Conservation (phyloP, 441 rosid genomes). For the Theobroma grandiflorum region DNA sequence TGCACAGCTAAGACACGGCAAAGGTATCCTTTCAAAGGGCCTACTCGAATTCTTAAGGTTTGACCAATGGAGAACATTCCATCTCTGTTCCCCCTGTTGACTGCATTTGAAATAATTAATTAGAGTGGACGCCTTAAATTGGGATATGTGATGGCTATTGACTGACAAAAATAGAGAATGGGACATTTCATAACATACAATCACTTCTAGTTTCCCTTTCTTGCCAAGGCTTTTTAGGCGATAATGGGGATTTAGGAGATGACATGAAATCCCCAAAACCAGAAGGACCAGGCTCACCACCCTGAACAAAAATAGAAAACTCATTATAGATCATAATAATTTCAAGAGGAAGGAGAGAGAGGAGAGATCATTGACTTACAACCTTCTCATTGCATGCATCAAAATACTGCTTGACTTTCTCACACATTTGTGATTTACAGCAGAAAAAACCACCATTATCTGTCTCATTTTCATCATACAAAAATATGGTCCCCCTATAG, state of each 20-base stretch:
- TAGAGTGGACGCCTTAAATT: slow-evolving; percentile 26
- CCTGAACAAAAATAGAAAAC: slow-evolving; percentile 47
- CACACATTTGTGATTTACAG: slow-evolving; percentile 75
- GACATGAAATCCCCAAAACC: slow-evolving; percentile 68
- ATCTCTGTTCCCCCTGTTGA: slow-evolving; percentile 70
- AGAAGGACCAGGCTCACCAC: slow-evolving; percentile 55
- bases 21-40: slow-evolving; percentile 92
- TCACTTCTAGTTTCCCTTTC: slow-evolving; percentile 59
- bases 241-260: slow-evolving; percentile 83
- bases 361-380: not conserved
- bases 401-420: slow-evolving; percentile 68
- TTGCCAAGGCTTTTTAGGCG: slow-evolving; percentile 78
- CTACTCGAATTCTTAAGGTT: slow-evolving; percentile 88
- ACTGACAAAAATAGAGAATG: slow-evolving; percentile 15
- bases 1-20: slow-evolving; percentile 90
- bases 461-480: slow-evolving; percentile 67
- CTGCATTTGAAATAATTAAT: slow-evolving; percentile 55
- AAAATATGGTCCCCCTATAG: slow-evolving; percentile 78
- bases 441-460: slow-evolving; percentile 91
- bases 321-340: slow-evolving; percentile 17
- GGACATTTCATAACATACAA: slow-evolving; percentile 57
- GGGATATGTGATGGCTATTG: slow-evolving; percentile 14
- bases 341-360: not conserved
- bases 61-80: slow-evolving; percentile 84
- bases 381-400: slow-evolving; percentile 68